Evolutionary conservation across 1,284 basidiomycete genomes (phyloP), one percentile per base, ranked within the genome.

Genomic region (Tilletia walkeri): DNA sequence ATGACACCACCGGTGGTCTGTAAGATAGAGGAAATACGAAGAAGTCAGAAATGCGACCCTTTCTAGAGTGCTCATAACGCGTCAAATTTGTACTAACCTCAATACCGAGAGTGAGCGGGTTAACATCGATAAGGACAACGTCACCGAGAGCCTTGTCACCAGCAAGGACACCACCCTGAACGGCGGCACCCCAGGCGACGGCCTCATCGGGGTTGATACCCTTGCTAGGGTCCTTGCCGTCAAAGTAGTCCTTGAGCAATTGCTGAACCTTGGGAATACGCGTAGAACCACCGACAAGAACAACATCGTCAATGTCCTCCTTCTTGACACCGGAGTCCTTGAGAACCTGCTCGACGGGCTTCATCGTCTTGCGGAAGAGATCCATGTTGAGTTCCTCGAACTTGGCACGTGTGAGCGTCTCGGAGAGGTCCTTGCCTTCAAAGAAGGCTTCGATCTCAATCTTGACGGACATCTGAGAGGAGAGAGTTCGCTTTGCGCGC

Each of bases 371-470:
- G 82, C 94, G 89, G 92, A 99, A 98, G 67, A 98, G 90, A 82
- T 99, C 95, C 87, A 96, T 92, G 90, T 97, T 97, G 80, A 98
- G 88, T 86, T 98, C 95, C 86, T 98, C 95, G 84, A 99, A 98
- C 87, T 97, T 98, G 87, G 95, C 94, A 72, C 95, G 90, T 72
- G 95, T 98, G 56, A 98, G 89, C 16, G 94, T 93, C 88, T 97
- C 95, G 49, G 93, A 92, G 83, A 98, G 93, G 87, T 99, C 95
- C 82, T 96, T 94, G 80, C 95, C 95, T 80, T 86, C 89, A 86
- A 95, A 95, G 86, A 99, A 98, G 24, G 88, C 86, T 84, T 92
- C 90, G 76, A 91, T 90, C 83, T 92, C 90, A 78, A 91, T 87
- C 84, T 88, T 88, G 74, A 89, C 89, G 70, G 86, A 88, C 87